These are phyloP conservation scores for Agaricales sp. DNA, from an alignment of 1,284 basidiomycete genomes.

Conservation along the genomic window DNA sequence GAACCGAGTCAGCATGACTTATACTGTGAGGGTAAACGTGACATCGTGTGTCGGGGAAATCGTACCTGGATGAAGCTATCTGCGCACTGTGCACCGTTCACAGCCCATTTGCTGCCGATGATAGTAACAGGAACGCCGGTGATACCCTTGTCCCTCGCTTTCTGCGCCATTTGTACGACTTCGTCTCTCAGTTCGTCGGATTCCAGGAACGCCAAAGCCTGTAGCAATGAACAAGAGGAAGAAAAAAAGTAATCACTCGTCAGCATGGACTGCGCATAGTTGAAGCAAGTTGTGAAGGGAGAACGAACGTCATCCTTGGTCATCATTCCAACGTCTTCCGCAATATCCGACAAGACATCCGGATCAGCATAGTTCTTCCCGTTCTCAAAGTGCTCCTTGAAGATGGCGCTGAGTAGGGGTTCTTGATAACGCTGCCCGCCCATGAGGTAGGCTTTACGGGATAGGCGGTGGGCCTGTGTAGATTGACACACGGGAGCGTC, in stretches of 20 bases:
- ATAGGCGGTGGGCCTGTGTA: conserved; percentile 60
- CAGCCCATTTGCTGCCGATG: conserved; percentile 71
- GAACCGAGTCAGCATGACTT: conserved; percentile 3
- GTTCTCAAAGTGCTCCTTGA: conserved; percentile 58
- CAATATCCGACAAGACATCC: conserved; percentile 49
- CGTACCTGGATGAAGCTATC: conserved; percentile 65
- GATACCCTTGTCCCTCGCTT: conserved; percentile 61
- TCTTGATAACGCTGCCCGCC: conserved; percentile 59
- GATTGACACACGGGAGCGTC: conserved; percentile 54
- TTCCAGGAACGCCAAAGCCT: conserved; percentile 52
- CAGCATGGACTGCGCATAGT: background rate
- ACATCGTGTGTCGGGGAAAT: background rate
- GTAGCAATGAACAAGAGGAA: conserved; percentile 7
- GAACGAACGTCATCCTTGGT: conserved; percentile 46
- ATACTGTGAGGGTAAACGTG: background rate
- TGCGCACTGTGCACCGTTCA: conserved; percentile 63
- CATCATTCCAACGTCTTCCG: conserved; percentile 52
- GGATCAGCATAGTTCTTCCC: conserved; percentile 53
- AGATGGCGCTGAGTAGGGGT: conserved; percentile 45
- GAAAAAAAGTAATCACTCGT: conserved; percentile 1
- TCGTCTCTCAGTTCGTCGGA: conserved; percentile 60
- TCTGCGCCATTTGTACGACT: conserved; percentile 56
- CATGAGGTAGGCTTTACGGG: conserved; percentile 57
- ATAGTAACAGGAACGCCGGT: conserved; percentile 75
- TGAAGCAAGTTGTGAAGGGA: background rate